Evolutionary conservation across 352 stramenopile genomes (phyloP).

Genomic region (Elongisporangium prolatum): DNA sequence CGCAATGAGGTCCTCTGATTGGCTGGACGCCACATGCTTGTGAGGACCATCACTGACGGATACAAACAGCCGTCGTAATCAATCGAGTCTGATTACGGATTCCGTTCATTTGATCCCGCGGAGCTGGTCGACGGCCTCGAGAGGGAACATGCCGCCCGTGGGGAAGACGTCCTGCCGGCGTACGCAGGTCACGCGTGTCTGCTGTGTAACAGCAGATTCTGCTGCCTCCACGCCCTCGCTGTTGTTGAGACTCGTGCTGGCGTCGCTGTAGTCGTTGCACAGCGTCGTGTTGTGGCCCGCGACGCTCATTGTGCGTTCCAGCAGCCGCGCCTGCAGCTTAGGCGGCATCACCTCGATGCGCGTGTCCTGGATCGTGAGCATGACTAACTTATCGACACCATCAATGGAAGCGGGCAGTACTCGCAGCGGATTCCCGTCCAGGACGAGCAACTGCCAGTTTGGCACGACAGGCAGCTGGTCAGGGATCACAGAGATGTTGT

Average conservation of each 20-base stretch:
- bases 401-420: not conserved
- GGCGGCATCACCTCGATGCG: constrained; percentile 8
- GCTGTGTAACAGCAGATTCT: constrained; percentile 4
- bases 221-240: not conserved
- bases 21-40: not conserved
- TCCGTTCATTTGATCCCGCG: not conserved
- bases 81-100: not conserved
- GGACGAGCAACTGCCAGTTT: constrained; percentile 26
- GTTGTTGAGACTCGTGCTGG: not conserved
- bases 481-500: constrained; percentile 29
- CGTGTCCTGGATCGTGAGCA: constrained; percentile 13
- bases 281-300: constrained; percentile 8
- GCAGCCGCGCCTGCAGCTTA: not conserved
- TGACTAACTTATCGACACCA: constrained; percentile 1
- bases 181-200: not conserved
- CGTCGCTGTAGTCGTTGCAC: constrained; percentile 1
- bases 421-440: constrained; percentile 30
- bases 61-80: too few relatives aligned
- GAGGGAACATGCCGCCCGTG: constrained; percentile 17
- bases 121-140: constrained; percentile 10
- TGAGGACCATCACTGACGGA: too few relatives aligned
- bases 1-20: not conserved
- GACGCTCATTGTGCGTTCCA: not conserved
- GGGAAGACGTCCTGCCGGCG: not conserved
- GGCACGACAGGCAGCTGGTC: constrained; percentile 10